Base-by-base conservation (phyloP, 1,284 basidiomycete species). In the Heterobasidion parviporum region DNA sequence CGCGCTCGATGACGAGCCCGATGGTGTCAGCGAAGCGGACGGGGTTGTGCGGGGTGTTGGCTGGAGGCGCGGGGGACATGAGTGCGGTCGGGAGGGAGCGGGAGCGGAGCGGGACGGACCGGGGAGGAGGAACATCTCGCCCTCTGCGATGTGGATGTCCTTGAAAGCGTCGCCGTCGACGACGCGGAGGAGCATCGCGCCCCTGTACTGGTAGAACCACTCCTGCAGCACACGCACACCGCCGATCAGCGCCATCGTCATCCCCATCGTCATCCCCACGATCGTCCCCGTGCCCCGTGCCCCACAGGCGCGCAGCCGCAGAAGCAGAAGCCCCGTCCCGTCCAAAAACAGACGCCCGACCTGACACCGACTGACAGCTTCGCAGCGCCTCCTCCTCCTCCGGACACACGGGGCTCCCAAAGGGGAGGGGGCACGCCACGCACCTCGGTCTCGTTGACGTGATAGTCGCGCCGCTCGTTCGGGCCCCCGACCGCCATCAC, bases 121-220 rank as follows among this genome's bases (percentile, higher is more conserved):
- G 50, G 94, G 94, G 18, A 98, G 76, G 62, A 98, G 70, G 70
- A 96, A 98, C 93, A 98, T 97, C 62, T 95, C 93, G 46, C 95
- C 95, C 71, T 99, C 94, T 58, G 85, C 87, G 64, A 98, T 97
- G 32, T 76, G 73, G 43, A 98, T 89, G 67, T 98, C 95, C 64
- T 79, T 78, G 70, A 98, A 95, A 62, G 80, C 76, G n/a, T 85
- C 87, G 16, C 88, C 89, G 56, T 96, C 92, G 9, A 98, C 87
- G 5, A 92, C 85, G 60, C 91, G 85, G 44, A 98, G 76, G 10
- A 92, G 74, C 92, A 98, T 97, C 2, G 80, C 83, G 1, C 93
- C 93, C 69, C 94, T 92, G 75, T 94, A 80, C 69, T 98, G 94
- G 71, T 94, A 96, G 69, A 97, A 97, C 93, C 93, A 97, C 73